These are phyloP conservation scores for Copromyces sp. DNA, from an alignment of 495 filamentous ascomycete genomes.

Conservation along the genomic window DNA sequence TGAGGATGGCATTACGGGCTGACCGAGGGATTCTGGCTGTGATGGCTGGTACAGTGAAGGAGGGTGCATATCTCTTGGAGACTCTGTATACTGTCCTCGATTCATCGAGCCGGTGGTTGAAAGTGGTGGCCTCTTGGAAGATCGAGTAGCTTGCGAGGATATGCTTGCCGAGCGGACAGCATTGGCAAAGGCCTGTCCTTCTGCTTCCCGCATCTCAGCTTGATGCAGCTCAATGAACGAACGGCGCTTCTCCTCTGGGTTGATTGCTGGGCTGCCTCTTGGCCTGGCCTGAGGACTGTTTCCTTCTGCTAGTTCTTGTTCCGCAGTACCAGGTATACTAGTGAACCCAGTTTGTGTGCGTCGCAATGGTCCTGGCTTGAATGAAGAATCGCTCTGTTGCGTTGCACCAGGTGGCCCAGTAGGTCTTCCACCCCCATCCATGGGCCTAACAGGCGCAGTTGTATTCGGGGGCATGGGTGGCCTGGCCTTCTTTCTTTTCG, in stretches of 20 bases:
- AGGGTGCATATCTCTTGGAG: constrained; percentile 11
- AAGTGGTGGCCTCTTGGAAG: neutral
- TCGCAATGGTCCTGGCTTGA: constrained; percentile 29
- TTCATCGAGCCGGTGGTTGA: neutral
- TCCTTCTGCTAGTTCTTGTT: constrained; percentile 20
- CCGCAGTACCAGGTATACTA: constrained; percentile 17
- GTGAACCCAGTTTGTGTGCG: constrained; percentile 42
- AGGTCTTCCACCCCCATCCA: constrained; percentile 10
- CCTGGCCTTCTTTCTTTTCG: constrained; percentile 37
- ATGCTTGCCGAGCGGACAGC: constrained; percentile 28
- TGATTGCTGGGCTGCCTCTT: constrained; percentile 16
- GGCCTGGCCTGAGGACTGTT: constrained; percentile 19
- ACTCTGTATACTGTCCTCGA: constrained; percentile 11
- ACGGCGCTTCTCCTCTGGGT: constrained; percentile 34
- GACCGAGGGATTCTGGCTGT: neutral
- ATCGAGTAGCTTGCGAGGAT: neutral
- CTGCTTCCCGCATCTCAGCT: constrained; percentile 63
- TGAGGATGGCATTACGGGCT: neutral
- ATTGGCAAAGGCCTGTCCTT: constrained; percentile 57
- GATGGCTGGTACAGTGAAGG: neutral
- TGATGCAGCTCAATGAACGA: constrained; percentile 48
- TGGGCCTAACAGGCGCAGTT: constrained; percentile 13
- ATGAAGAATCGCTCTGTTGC: constrained; percentile 17
- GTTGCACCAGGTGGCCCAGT: constrained; percentile 11
- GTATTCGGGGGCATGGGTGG: constrained; percentile 22